phyloP scores from a whole-genome alignment of 148 eudicot genomes.

The Vaccinium macrocarpon region DNA sequence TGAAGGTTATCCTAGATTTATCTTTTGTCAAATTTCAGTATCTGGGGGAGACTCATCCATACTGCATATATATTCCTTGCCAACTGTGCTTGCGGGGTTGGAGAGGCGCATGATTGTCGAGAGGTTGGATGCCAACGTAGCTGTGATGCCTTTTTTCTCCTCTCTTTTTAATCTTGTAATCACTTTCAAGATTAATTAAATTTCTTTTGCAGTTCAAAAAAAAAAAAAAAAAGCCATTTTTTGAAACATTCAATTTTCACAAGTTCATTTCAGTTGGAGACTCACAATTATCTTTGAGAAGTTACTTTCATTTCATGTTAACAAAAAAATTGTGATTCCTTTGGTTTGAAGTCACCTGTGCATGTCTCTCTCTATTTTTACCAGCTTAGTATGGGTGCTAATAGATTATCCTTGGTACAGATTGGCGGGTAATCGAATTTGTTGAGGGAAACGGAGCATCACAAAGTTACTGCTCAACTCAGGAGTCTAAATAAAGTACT shows the following conservation, averaged over 20 bases:
- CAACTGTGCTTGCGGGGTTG: too few relatives aligned
- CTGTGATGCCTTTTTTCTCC: too few relatives aligned
- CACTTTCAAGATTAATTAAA: too few relatives aligned
- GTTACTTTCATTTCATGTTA: background rate
- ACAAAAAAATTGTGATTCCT: background rate
- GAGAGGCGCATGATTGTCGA: too few relatives aligned
- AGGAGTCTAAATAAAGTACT: conserved; percentile 27
- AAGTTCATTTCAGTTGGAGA: background rate
- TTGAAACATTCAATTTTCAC: background rate
- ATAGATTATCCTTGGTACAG: conserved; percentile 31
- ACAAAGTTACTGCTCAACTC: conserved; percentile 37
- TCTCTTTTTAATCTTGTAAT: too few relatives aligned
- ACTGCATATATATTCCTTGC: too few relatives aligned
- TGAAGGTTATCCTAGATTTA: too few relatives aligned
- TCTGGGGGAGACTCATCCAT: too few relatives aligned
- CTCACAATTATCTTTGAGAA: background rate
- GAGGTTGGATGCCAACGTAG: too few relatives aligned
- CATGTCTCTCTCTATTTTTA: background rate
- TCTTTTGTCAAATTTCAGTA: too few relatives aligned
- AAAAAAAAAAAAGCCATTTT: conserved; percentile 19
- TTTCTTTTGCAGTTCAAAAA: too few relatives aligned
- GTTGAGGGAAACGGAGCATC: conserved; percentile 41
- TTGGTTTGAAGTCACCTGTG: background rate
- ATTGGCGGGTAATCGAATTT: conserved; percentile 57
- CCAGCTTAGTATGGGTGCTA: background rate